Evolutionary conservation across 768 basidiomycete genomes (phyloP).

Genomic region (Lentinula detonsa): DNA sequence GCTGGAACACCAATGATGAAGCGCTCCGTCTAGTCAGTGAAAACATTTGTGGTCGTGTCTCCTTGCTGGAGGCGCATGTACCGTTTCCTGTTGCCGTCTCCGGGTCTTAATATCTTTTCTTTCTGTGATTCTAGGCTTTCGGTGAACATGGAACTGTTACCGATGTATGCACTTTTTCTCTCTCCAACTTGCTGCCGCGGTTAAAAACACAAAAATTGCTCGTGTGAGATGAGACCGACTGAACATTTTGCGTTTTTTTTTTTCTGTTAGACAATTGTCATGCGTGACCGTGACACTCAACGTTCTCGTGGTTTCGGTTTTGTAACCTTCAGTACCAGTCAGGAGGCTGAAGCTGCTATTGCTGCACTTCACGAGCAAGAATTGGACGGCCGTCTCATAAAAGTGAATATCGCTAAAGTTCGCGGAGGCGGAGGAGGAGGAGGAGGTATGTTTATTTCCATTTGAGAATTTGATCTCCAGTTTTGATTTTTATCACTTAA

Average conservation of each 20-base stretch:
- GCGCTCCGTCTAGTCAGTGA: conserved; percentile 82
- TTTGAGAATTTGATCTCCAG: neutral
- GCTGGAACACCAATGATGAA: conserved; percentile 96
- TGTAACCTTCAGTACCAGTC: conserved; percentile 60
- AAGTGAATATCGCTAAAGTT: conserved; percentile 80
- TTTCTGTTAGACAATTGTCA: conserved; percentile 79
- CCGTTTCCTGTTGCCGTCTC: neutral
- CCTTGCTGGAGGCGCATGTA: conserved; percentile 22
- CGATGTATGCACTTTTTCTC: conserved; percentile 75
- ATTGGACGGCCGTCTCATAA: conserved; percentile 89
- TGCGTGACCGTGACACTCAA: conserved; percentile 97
- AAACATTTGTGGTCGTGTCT: conserved; percentile 25
- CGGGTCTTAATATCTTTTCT: conserved; percentile 40
- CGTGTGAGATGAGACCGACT: conserved; percentile 28
- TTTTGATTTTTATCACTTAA: neutral
- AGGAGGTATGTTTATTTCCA: conserved; percentile 25
- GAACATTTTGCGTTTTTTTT: neutral
- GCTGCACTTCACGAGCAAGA: conserved; percentile 77
- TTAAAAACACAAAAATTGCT: conserved; percentile 13
- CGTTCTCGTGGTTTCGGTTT: conserved; percentile 98
- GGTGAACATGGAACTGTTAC: conserved; percentile 70
- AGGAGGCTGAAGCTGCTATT: conserved; percentile 81
- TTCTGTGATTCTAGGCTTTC: conserved; percentile 71
- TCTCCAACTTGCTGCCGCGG: conserved; percentile 7
- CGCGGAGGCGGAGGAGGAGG: conserved; percentile 50